A percentile compares a stretch with the other conserved stretches of the same genome.
Conservation (phyloP, 441 rosid species). For the Viola pubescens region DNA sequence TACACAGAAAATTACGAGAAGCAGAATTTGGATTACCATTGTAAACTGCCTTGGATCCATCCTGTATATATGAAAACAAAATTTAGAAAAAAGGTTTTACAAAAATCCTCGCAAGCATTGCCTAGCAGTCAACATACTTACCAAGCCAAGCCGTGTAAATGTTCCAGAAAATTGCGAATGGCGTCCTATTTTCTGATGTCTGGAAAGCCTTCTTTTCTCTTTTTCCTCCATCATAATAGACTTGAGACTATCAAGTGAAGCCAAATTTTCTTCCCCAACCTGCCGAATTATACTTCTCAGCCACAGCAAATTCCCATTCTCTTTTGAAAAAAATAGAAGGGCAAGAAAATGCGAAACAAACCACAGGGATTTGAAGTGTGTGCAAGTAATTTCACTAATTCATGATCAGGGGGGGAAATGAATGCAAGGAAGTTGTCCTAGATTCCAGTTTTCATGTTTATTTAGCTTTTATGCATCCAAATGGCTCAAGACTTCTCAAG, state of each 20-base stretch:
- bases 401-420: too few relatives aligned
- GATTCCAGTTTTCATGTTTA: too few relatives aligned
- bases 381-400: too few relatives aligned
- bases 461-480: too few relatives aligned
- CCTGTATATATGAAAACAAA: conserved; percentile 35
- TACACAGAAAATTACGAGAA: conserved; percentile 33
- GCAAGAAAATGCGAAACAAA: too few relatives aligned
- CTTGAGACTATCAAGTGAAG: conserved; percentile 58
- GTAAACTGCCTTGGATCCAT: conserved; percentile 73
- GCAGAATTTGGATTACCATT: conserved; percentile 55
- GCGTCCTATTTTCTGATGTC: conserved; percentile 36
- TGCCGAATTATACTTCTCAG: conserved; percentile 20
- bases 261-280: conserved; percentile 41
- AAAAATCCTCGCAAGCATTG: conserved; percentile 14
- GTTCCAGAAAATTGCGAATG: conserved; percentile 91
- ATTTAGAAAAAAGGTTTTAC: not conserved
- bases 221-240: conserved; percentile 72
- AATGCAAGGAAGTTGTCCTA: too few relatives aligned
- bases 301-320: not conserved
- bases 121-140: conserved; percentile 23
- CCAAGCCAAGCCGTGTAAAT: conserved; percentile 77
- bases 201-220: conserved; percentile 56
- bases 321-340: too few relatives aligned
- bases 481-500: not conserved
- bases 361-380: too few relatives aligned